Conservation (phyloP, 139 green algal species). For the Yamagishiella unicocca region DNA sequence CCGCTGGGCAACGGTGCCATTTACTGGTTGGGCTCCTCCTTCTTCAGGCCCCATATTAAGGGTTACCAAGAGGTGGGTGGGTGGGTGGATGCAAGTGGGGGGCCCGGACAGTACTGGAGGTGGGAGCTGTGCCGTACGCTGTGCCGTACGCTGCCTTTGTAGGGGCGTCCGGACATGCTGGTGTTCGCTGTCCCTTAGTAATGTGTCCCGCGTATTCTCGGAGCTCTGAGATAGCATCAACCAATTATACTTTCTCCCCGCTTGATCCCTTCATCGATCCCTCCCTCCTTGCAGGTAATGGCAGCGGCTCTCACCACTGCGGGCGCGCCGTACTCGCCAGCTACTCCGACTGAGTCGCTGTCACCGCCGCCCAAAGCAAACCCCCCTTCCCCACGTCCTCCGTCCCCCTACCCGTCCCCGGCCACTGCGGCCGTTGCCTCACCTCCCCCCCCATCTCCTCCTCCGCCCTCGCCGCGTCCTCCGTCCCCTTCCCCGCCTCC, state of each 20-base stretch:
- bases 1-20: background rate
- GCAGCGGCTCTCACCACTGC: background rate
- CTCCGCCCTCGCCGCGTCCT: background rate
- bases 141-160: too few relatives aligned
- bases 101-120: too few relatives aligned
- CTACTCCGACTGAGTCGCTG: background rate
- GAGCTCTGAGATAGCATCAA: too few relatives aligned
- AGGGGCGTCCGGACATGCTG: too few relatives aligned
- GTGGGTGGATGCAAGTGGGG: background rate
- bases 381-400: background rate
- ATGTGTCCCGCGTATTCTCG: too few relatives aligned
- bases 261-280: too few relatives aligned
- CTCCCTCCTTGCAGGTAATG: constrained; percentile 4
- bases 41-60: background rate
- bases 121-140: too few relatives aligned
- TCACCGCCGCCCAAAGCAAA: background rate
- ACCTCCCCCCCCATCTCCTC: background rate
- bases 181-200: too few relatives aligned
- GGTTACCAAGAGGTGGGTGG: background rate
- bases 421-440: background rate
- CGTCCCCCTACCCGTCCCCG: background rate
- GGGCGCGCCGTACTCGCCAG: background rate
- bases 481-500: background rate
- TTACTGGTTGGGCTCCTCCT: constrained; percentile 29
- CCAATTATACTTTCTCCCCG: too few relatives aligned